Evolutionary conservation across 2,329 filamentous ascomycete genomes (phyloP).

Genomic region (Ramularia endophylla): DNA sequence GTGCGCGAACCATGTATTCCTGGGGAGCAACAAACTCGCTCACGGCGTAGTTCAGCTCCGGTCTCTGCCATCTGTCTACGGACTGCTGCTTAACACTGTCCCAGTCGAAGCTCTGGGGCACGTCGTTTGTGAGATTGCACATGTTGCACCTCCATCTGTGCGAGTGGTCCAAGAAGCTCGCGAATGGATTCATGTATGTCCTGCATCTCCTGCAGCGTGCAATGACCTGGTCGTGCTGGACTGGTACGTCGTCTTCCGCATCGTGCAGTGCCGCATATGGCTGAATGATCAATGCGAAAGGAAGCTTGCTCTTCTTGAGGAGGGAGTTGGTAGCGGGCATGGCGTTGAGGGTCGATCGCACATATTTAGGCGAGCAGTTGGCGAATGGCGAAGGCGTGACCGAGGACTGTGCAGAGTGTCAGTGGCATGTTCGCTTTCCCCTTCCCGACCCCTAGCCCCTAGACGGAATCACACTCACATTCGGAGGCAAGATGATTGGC

Average conservation of each 20-base stretch:
- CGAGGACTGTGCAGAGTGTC: conserved; percentile 55
- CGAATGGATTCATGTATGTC: conserved; percentile 97
- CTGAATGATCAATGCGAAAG: conserved; percentile 92
- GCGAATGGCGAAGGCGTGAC: conserved; percentile 85
- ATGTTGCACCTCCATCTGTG: conserved; percentile 99
- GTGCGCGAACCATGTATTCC: conserved; percentile 98
- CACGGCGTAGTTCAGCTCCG: conserved; percentile 92
- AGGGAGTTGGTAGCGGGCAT: conserved; percentile 88
- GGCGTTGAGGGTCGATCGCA: conserved; percentile 90
- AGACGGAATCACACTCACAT: conserved; percentile 56
- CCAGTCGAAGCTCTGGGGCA: conserved; percentile 99
- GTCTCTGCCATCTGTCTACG: conserved; percentile 84
- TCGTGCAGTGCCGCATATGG: conserved; percentile 92
- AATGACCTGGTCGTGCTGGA: conserved; percentile 96
- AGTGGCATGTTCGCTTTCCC: conserved; percentile 1
- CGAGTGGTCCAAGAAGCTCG: conserved; percentile 92
- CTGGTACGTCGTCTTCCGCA: conserved; percentile 80
- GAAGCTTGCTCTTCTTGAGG: conserved; percentile 93
- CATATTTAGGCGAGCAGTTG: conserved; percentile 89
- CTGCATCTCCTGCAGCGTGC: conserved; percentile 92
- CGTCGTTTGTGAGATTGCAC: conserved; percentile 98
- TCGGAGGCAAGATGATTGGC: conserved; percentile 81
- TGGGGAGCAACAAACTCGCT: conserved; percentile 97
- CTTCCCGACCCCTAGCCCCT: no score
- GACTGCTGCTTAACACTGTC: conserved; percentile 86